Evolutionary conservation across 2,329 filamentous ascomycete genomes (phyloP).

Genomic region (Diaporthe helianthi): DNA sequence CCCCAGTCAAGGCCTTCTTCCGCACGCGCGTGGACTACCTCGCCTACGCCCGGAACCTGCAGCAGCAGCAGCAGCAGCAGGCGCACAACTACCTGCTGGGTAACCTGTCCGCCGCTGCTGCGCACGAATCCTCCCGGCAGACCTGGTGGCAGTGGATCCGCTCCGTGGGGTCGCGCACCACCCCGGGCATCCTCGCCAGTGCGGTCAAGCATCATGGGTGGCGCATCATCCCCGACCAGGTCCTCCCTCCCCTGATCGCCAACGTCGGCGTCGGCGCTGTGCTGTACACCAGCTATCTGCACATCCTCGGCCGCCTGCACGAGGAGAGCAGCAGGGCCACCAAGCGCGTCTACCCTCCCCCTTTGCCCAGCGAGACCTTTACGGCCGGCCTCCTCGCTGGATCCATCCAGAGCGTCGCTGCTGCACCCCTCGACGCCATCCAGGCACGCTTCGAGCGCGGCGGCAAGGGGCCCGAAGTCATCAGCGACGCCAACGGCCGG

Average conservation of each 20-base stretch:
- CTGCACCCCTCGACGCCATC: conserved; percentile 77
- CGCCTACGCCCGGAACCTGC: conserved; percentile 62
- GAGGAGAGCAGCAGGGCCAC: conserved; percentile 63
- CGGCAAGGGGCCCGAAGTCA: conserved; percentile 43
- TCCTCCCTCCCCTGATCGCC: conserved; percentile 77
- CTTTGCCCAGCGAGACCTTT: conserved; percentile 68
- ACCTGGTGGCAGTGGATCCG: conserved; percentile 56
- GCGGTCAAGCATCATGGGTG: conserved; percentile 75
- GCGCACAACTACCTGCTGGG: conserved; percentile 19
- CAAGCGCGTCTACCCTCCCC: conserved; percentile 74
- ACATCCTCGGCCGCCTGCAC: conserved; percentile 71
- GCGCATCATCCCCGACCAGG: conserved; percentile 76
- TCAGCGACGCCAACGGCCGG: conserved; percentile 45
- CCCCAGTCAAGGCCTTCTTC: conserved; percentile 92
- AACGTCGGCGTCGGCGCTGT: conserved; percentile 78
- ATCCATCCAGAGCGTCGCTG: conserved; percentile 72
- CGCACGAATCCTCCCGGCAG: conserved; percentile 30
- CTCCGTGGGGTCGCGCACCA: conserved; percentile 56
- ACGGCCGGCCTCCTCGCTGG: conserved; percentile 75
- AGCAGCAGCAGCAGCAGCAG: conserved; percentile 49
- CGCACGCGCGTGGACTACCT: conserved; percentile 86
- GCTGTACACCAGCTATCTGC: conserved; percentile 78
- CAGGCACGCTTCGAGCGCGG: conserved; percentile 71
- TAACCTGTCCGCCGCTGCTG: conserved; percentile 34
- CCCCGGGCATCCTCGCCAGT: conserved; percentile 71